phyloP scores from a whole-genome alignment of 1,284 basidiomycete genomes.

The Leccinum fuscescens region DNA sequence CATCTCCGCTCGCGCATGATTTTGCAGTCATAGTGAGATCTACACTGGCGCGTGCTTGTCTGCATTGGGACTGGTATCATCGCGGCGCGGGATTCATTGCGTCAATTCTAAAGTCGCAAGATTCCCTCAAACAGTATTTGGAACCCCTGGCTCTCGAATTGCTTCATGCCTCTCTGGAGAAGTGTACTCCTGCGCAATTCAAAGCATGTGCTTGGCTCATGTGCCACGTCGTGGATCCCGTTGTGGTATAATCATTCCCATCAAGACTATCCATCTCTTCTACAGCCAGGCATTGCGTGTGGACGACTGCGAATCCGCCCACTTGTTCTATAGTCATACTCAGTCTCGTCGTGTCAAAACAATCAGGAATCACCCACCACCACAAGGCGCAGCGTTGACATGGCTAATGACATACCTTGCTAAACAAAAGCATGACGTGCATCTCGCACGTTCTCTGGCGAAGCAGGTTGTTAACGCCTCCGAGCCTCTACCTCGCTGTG shows the following conservation, averaged over 20 bases:
- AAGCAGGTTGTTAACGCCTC: constrained; percentile 44
- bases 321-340: constrained; percentile 43
- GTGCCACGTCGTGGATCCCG: constrained; percentile 25
- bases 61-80: constrained; percentile 49
- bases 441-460: constrained; percentile 45
- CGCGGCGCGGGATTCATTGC: constrained; percentile 40
- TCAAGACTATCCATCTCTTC: constrained; percentile 42
- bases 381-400: constrained; percentile 41
- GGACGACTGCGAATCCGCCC: constrained; percentile 34
- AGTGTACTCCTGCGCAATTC: constrained; percentile 29
- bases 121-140: constrained; percentile 29
- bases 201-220: constrained; percentile 35
- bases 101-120: constrained; percentile 33
- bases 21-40: constrained; percentile 45
- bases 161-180: constrained; percentile 40
- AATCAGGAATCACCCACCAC: constrained; percentile 46
- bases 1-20: constrained; percentile 36
- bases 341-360: constrained; percentile 32
- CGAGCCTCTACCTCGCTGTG: constrained; percentile 40
- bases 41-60: constrained; percentile 45
- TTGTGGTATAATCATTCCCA: constrained; percentile 36
- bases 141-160: constrained; percentile 32
- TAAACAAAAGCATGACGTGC: constrained; percentile 36
- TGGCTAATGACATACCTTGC: constrained; percentile 53
- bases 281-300: constrained; percentile 40